Conservation (phyloP, 2,329 filamentous ascomycete genomes). For the Macrophomina pseudophaseolina region DNA sequence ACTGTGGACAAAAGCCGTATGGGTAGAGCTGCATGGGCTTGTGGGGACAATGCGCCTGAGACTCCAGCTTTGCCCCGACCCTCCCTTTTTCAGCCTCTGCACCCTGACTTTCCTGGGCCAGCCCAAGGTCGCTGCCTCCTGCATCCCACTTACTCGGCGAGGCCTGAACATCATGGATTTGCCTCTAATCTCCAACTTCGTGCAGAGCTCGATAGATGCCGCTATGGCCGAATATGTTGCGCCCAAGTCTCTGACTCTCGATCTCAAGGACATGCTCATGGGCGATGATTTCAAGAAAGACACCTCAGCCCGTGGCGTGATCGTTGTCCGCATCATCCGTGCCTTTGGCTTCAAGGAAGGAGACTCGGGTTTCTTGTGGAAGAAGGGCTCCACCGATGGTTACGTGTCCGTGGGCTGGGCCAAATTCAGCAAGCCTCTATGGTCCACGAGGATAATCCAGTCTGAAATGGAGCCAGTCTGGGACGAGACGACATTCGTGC, state of each 20-base stretch:
- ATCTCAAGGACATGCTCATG: conserved; percentile 77
- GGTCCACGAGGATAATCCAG: conserved; percentile 68
- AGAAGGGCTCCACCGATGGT: conserved; percentile 68
- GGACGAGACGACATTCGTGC: conserved; percentile 72
- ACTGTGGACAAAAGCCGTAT: conserved; percentile 56
- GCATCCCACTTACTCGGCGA: conserved; percentile 71
- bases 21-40: conserved; percentile 75
- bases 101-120: conserved; percentile 77
- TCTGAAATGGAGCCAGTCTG: conserved; percentile 71
- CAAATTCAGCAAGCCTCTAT: conserved; percentile 74
- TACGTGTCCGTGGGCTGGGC: conserved; percentile 78
- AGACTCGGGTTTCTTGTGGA: conserved; percentile 66
- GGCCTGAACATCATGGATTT: conserved; percentile 77
- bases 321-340: conserved; percentile 69
- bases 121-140: conserved; percentile 73
- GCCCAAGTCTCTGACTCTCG: conserved; percentile 74
- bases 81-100: conserved; percentile 76
- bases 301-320: conserved; percentile 66
- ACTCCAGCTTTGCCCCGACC: conserved; percentile 75
- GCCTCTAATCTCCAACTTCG: conserved; percentile 75
- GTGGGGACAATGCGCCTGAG: conserved; percentile 73
- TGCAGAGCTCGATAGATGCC: conserved; percentile 75
- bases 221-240: conserved; percentile 77
- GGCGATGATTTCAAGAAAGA: conserved; percentile 83
- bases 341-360: conserved; percentile 75